Evolutionary conservation across 805 yeast species (phyloP), one percentile per base, ranked within the genome.

Genomic region (Wilhelminamyces savonicus): DNA sequence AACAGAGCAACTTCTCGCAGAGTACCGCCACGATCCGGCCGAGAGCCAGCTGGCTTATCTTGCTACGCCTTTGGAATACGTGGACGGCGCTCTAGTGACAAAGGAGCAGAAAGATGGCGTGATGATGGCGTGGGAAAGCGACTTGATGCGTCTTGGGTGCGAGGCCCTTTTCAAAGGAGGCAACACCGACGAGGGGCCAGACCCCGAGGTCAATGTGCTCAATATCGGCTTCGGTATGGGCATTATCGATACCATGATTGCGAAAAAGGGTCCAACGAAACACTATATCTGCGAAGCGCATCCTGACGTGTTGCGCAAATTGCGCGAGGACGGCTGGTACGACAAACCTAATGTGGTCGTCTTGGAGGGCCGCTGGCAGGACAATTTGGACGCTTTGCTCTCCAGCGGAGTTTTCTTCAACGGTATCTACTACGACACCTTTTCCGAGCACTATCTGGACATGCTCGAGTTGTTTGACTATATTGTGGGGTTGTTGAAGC

Each of bases 151-250:
- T 30, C 66, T 78, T 11, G 94, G 94, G 1, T 81, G 94, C 32
- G 77, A 82, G 20, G 62, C 90, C 0, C 51, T 90, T n/a, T 78
- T 80, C 50, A 62, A 62, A 27, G 62, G 74, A 1, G 44, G 58
- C 9, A 52, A 46, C 6, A 29, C 58, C 43, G 46, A 31, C 7
- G 37, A 51, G 13, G 45, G 45, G 7, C 63, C 58, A 13, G 62
- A 66, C 21, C 50, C 63, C 7, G 68, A 62, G 23, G 43, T 66
- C 13, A 70, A 62, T 23, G 76, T 90, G 2, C 61, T 90, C 21
- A 88, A 88, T 46, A 83, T 88, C 23, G 97, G 97, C 0, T 88
- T 90, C 52, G 97, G 97, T 2, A 85, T 88, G 96, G 97, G 97
- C 2, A 90, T 88, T 31, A 87, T 88, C 31, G 97, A 88, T 52